A percentile compares a stretch with the other conserved stretches of the same genome.
Evolutionary conservation across 768 basidiomycete species (phyloP).

Genomic region (Kwoniella pini): DNA sequence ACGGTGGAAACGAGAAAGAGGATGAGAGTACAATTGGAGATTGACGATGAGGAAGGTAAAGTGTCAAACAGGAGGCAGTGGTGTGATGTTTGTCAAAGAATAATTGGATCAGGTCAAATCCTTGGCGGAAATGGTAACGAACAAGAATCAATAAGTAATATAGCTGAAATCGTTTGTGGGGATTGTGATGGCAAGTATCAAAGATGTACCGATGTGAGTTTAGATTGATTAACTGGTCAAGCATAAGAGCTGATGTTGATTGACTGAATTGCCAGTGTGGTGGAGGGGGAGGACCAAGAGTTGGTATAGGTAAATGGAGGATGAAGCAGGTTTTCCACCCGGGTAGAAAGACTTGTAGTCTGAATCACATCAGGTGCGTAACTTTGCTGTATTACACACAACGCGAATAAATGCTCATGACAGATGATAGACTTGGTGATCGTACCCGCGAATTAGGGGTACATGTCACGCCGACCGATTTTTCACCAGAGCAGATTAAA

Average conservation of each 20-base stretch:
- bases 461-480: conserved; percentile 46
- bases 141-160: conserved; percentile 12
- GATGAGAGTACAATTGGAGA: conserved; percentile 32
- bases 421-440: conserved; percentile 39
- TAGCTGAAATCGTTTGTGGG: conserved; percentile 46
- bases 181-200: conserved; percentile 48
- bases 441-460: conserved; percentile 46
- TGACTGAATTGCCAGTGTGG: conserved; percentile 35
- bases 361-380: conserved; percentile 48
- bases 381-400: neutral
- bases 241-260: neutral
- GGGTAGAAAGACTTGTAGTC: conserved; percentile 51
- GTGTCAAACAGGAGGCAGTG: conserved; percentile 29
- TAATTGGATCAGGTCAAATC: conserved; percentile 34
- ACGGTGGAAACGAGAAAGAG: conserved; percentile 46
- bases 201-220: conserved; percentile 32
- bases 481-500: conserved; percentile 44
- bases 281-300: conserved; percentile 52
- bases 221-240: neutral
- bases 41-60: conserved; percentile 39
- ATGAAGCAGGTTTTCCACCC: conserved; percentile 53
- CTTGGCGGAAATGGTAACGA: conserved; percentile 30
- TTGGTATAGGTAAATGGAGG: conserved; percentile 55
- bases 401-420: no score
- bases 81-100: conserved; percentile 52